Percentiles rank a stretch among this genome's conserved stretches.
Conservation (phyloP, 2,329 filamentous ascomycete species). For the Coniella vitis region DNA sequence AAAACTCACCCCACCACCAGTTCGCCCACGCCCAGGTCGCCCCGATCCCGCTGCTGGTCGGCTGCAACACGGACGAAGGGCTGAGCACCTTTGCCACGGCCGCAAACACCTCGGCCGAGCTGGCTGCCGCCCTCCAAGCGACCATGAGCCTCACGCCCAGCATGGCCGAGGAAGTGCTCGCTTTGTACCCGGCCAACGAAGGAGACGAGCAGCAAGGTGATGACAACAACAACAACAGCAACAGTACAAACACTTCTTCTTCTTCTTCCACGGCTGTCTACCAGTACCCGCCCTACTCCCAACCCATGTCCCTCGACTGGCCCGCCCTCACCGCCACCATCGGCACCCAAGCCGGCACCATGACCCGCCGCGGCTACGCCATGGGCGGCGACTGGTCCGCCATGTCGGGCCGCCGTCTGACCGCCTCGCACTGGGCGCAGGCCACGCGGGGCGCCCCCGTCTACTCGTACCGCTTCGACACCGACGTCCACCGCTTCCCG, state of each 20-base stretch:
- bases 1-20: neutral
- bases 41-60: neutral
- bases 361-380: constrained; percentile 2
- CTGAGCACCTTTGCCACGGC: neutral
- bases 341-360: neutral
- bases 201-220: too few relatives aligned
- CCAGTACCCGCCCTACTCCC: constrained; percentile 1
- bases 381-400: constrained; percentile 3
- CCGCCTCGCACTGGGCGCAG: neutral
- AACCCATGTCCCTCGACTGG: constrained; percentile 1
- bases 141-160: neutral
- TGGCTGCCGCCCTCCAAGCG: neutral
- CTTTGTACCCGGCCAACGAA: neutral
- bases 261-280: too few relatives aligned
- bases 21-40: neutral
- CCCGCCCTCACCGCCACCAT: neutral
- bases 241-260: too few relatives aligned
- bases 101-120: neutral
- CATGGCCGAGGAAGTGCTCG: constrained; percentile 1
- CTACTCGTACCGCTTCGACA: constrained; percentile 6
- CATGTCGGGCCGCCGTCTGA: neutral
- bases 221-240: too few relatives aligned
- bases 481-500: constrained; percentile 4
- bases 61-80: constrained; percentile 1
- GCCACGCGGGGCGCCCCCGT: neutral